Base-by-base conservation (phyloP, 2,329 filamentous ascomycete genomes). In the Parastagonospora nodorum region DNA sequence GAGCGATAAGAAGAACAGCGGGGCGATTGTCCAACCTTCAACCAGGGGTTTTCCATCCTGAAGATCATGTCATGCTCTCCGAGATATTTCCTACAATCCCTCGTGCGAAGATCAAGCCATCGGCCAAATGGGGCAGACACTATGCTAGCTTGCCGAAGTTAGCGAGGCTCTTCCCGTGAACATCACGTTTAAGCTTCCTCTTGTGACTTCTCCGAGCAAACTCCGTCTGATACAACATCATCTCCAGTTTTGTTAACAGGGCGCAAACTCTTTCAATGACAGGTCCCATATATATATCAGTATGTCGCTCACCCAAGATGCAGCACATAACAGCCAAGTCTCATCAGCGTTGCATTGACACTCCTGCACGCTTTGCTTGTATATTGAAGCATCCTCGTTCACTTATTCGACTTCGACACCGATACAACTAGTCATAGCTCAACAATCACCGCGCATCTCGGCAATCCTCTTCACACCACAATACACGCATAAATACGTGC, bases 121-220 rank as follows among this genome's bases (percentile, higher is more conserved):
- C 35, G 27, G 44, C 36, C 30, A 35, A 48, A 35, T 36, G 24
- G 16, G 27, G 29, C 11, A n/a, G n/a, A n/a, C n/a, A n/a, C n/a
- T n/a, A n/a, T n/a, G 8, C 29, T 46, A 50, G 42, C 14, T 4
- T n/a, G 24, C 16, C 9, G 31, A 10, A 8, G 35, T 42, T 37
- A 42, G 27, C 14, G 12, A 12, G 8, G 15, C 19, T 31, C n/a
- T 36, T 43, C 33, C 45, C 40, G 42, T 43, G 31, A 27, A 24
- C 40, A 16, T 36, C 37, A 42, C 36, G 31, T 52, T 31, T 5
- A 44, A 28, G 28, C 15, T 29, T 36, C 42, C 39, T 33, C 8
- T 37, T 42, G 19, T 44, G 16, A 39, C 14, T 45, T 27, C 43
- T 42, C 48, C 48, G 48, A 51, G 48, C 42, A 38, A 51, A 42